Evolutionary conservation across 2,329 filamentous ascomycete genomes (phyloP), one percentile per base, ranked within the genome.

Genomic region (Sporothrix mexicana): DNA sequence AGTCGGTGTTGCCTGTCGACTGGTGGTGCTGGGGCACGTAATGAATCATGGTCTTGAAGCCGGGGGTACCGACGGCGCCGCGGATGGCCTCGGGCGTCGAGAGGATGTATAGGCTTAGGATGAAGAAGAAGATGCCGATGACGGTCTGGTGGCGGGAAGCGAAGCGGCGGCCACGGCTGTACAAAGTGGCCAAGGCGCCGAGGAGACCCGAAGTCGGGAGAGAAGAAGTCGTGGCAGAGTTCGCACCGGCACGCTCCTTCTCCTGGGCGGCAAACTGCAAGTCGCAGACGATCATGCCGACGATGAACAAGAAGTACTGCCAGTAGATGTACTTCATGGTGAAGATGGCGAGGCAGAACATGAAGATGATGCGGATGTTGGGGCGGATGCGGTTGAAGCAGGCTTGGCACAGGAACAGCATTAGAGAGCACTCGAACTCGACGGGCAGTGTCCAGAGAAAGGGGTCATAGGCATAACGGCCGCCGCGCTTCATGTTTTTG

Each of bases 51-150:
- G 71, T 73, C 61, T n/a, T n/a, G 73, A 69, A 74, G 20, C 73
- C 73, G 30, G 70, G 71, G 5, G 73, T 55, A 3, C 30, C 6
- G 2, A 70, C 64, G 3, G 74, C 79, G 45, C 76, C 77, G 2
- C 73, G 75, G 15, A 68, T 47, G 36, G 75, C 72, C 61, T 77
- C 73, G n/a, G 79, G 79, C 69, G 78, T 69, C 5, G 70, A 70
- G 25, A 74, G 47, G 5, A 74, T 9, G 17, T 61, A 70, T 7
- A 74, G 43, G n/a, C 57, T 43, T 13, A 41, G 9, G 4, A 72
- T 30, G 8, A 74, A 72, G 0, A 90, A 77, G 71, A 83, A 80
- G 77, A 87, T 85, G 78, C 81, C 88, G 74, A 91, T 85, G 62
- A 83, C 79, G 2, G 79, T 81, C 41, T n/a, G 25, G 12, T 20